These are phyloP conservation scores for Ilex asprella DNA, from an alignment of 257 asterid species.

Conservation along the genomic window DNA sequence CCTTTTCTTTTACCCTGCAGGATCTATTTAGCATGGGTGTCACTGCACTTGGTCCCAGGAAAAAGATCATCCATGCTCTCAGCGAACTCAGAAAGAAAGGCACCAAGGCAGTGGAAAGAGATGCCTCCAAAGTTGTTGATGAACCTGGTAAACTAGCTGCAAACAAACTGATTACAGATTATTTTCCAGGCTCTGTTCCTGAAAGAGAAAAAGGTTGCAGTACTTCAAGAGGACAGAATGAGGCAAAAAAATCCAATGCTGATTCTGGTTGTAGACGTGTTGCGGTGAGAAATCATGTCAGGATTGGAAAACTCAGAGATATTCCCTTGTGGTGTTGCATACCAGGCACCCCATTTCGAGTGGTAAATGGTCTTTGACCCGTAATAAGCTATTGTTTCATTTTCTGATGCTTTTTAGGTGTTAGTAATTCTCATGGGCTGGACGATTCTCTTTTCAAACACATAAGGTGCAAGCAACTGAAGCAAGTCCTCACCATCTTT, in stretches of 20 bases:
- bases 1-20: conserved; percentile 31
- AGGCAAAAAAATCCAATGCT: conserved; percentile 22
- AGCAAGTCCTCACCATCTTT: too few relatives aligned
- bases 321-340: conserved; percentile 77
- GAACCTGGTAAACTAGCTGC: conserved; percentile 30
- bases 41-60: conserved; percentile 87
- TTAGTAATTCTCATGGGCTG: too few relatives aligned
- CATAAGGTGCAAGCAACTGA: too few relatives aligned
- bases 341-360: conserved; percentile 87
- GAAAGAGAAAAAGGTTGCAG: conserved; percentile 26
- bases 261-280: conserved; percentile 23
- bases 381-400: neutral
- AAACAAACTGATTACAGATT: conserved; percentile 84
- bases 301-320: conserved; percentile 53
- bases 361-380: conserved; percentile 35
- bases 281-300: conserved; percentile 31
- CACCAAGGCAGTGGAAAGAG: conserved; percentile 29
- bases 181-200: conserved; percentile 45
- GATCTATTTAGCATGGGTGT: conserved; percentile 76
- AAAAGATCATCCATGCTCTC: conserved; percentile 63
- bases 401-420: too few relatives aligned
- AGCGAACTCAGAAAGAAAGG: conserved; percentile 39
- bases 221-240: conserved; percentile 25
- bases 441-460: too few relatives aligned
- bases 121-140: conserved; percentile 27